Conservation (phyloP, 2,329 filamentous ascomycete genomes). For the Colletotrichum tabaci region DNA sequence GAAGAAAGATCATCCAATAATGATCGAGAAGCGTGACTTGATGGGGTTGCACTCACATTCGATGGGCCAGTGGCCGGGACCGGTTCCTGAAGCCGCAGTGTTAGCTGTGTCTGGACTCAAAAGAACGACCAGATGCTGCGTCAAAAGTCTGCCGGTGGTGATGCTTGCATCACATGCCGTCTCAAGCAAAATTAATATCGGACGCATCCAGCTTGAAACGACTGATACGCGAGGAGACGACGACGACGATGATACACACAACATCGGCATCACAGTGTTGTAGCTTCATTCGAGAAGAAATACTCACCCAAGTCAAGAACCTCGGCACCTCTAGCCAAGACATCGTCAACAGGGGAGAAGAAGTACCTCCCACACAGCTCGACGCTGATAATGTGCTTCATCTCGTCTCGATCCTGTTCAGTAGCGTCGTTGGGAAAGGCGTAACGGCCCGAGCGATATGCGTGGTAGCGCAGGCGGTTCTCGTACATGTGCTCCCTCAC, state of each 20-base stretch:
- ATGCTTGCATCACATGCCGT: neutral
- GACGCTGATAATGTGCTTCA: slow-evolving; percentile 58
- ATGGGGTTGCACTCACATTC: slow-evolving; percentile 58
- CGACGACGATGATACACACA: neutral
- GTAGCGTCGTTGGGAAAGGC: slow-evolving; percentile 60
- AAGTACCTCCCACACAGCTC: slow-evolving; percentile 59
- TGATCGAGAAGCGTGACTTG: neutral
- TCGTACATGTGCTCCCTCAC: slow-evolving; percentile 61
- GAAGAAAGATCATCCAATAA: neutral
- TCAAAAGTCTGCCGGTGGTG: neutral
- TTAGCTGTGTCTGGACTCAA: slow-evolving; percentile 36
- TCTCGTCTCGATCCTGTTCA: slow-evolving; percentile 59
- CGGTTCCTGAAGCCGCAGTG: slow-evolving; percentile 56
- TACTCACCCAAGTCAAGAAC: slow-evolving; percentile 64
- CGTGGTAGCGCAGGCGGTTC: slow-evolving; percentile 57
- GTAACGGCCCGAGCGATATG: slow-evolving; percentile 59
- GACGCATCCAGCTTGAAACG: neutral
- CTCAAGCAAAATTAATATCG: neutral
- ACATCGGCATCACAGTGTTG: neutral
- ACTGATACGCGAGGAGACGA: neutral
- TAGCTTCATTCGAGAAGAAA: neutral
- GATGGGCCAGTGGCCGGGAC: slow-evolving; percentile 66
- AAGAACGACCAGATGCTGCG: neutral
- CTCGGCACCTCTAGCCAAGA: slow-evolving; percentile 56
- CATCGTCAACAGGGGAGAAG: slow-evolving; percentile 59